These are phyloP conservation scores for Tillandsia leiboldiana DNA, from an alignment of 176 grass and related monocot species.

Conservation along the genomic window DNA sequence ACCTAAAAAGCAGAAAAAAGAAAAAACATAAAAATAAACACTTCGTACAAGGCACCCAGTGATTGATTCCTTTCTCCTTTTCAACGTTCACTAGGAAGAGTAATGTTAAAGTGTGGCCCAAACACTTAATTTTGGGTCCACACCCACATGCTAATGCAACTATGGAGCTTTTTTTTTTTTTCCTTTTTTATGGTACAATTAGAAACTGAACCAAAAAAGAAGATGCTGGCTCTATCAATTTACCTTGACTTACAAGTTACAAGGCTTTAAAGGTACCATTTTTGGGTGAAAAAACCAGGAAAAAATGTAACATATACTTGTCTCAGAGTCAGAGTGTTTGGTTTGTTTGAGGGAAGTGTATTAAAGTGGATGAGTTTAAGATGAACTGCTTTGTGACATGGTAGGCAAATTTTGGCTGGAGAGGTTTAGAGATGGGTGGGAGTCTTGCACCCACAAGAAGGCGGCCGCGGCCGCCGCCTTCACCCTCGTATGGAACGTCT, in stretches of 20 bases:
- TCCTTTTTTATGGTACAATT: constrained; percentile 3
- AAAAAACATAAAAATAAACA: too few relatives aligned
- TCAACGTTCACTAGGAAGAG: constrained; percentile 10
- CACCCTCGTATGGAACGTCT: constrained; percentile 82
- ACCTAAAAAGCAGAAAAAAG: too few relatives aligned
- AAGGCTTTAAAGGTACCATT: not conserved
- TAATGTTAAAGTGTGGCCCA: constrained; percentile 14
- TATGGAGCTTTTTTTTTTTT: constrained; percentile 1
- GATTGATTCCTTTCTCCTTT: constrained; percentile 17
- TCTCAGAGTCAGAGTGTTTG: too few relatives aligned
- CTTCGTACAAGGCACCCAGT: not conserved
- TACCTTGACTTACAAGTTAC: not conserved
- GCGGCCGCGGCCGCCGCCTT: constrained; percentile 60
- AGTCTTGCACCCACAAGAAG: constrained; percentile 90
- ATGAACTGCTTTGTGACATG: not conserved
- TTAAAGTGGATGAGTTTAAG: too few relatives aligned
- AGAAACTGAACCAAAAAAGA: not conserved
- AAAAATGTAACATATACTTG: too few relatives aligned
- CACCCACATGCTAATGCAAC: not conserved
- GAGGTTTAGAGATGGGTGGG: constrained; percentile 85
- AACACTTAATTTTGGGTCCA: not conserved
- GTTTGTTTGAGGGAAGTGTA: too few relatives aligned
- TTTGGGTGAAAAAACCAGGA: not conserved
- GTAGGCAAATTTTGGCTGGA: constrained; percentile 82
- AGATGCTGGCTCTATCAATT: not conserved